Evolutionary conservation across 2,329 filamentous ascomycete genomes (phyloP), one percentile per base, ranked within the genome.

Genomic region (Phaeosphaeriaceae sp.): DNA sequence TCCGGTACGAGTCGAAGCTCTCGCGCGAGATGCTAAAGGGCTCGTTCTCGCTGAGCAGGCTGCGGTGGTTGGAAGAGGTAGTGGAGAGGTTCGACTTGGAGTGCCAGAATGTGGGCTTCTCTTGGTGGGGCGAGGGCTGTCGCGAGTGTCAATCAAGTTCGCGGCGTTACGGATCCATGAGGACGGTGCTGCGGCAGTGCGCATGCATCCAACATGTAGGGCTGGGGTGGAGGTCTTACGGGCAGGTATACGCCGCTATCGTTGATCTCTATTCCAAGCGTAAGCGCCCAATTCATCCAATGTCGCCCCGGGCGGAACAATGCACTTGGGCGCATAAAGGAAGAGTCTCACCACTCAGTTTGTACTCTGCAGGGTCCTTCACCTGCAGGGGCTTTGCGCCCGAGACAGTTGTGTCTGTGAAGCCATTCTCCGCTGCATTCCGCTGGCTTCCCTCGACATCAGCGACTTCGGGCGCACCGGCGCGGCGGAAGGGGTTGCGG

Each of bases 21-120:
- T 98, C 95, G 71, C 94, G 87, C 40, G 93, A 97, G 76, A 98
- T 98, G 63, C 91, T 92, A 76, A 98, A 98, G 15, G 91, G 93
- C 75, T 98, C 94, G 68, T 93, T 93, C 61, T 96, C 92, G 69
- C 89, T 88, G 58, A 91, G 82, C 68, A 90, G 86, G 73, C 85
- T 88, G 56, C 86, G 82, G 73, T 87, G 85, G 63, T 86, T 85
- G 27, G 83, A 83, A 41, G 85, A 83, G 58, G 80, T 81, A 21
- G 80, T 83, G 21, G 81, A 86, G 52, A 71, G 67, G 56, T 77
- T 81, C 19, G 81, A 82, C 48, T 74, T 75, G 65, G 80, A 81
- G 54, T 81, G 81, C 93, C 93, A 97, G 69, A 92, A 89, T 61
- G 85, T 85, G 73, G 91, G 92, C 76, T 92, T 92, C 79, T 97